Conservation (phyloP, 306 rosid species). For the Acmispon strigosus region DNA sequence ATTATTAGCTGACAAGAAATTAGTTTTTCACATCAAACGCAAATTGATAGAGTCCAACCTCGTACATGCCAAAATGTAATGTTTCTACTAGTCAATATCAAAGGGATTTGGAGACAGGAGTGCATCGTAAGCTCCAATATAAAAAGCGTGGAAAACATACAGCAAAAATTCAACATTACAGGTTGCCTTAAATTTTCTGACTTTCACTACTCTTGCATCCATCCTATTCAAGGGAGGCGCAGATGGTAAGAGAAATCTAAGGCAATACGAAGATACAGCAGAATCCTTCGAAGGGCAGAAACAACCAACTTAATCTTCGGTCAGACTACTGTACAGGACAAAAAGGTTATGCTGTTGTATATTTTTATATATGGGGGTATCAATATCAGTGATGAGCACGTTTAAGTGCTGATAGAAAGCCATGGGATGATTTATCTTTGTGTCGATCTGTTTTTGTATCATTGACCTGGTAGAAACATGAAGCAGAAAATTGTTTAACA, state of each 20-base stretch:
- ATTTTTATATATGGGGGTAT: conserved; percentile 1
- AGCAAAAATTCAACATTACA: conserved; percentile 14
- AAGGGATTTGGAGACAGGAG: conserved; percentile 9
- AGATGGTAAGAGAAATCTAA: background rate
- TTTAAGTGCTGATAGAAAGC: conserved; percentile 63
- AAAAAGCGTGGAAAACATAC: background rate
- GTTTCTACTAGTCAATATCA: background rate
- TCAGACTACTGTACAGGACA: conserved; percentile 41
- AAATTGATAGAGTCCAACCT: no score
- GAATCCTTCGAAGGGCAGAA: conserved; percentile 19
- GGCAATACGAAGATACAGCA: conserved; percentile 20
- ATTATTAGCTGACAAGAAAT: background rate
- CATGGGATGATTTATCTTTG: conserved; percentile 50
- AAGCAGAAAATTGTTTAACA: background rate
- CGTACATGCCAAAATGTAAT: background rate
- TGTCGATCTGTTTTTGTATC: conserved; percentile 39
- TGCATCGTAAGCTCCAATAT: background rate
- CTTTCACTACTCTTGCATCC: conserved; percentile 20
- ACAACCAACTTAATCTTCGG: conserved; percentile 22
- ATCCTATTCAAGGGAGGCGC: conserved; percentile 9
- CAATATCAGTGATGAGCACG: conserved; percentile 42
- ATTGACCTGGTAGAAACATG: conserved; percentile 38
- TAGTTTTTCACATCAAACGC: no score
- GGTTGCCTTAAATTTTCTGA: conserved; percentile 1
- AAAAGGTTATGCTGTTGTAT: conserved; percentile 15